Evolutionary conservation across 73 alveolate genomes (phyloP).

Genomic region (Blepharisma stoltei): DNA sequence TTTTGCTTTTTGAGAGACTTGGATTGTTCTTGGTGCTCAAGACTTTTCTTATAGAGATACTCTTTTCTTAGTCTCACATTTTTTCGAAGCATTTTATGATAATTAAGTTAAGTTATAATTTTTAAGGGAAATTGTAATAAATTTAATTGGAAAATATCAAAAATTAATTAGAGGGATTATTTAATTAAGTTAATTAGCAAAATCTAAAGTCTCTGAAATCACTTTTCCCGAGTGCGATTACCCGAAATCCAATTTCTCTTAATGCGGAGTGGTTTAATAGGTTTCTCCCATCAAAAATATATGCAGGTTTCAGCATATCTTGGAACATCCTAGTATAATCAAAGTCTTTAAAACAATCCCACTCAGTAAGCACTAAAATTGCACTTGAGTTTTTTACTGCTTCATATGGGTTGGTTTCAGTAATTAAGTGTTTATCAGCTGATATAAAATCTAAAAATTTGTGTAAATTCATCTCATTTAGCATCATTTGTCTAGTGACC

Average conservation of each 20-base stretch:
- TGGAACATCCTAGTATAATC: constrained; percentile 39
- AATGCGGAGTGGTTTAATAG: constrained; percentile 35
- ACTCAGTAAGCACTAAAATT: constrained; percentile 78
- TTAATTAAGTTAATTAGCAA: no score
- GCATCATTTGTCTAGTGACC: constrained; percentile 48
- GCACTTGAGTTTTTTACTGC: constrained; percentile 57
- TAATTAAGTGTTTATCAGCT: neutral
- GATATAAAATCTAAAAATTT: constrained; percentile 42
- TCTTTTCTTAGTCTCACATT: constrained; percentile 98
- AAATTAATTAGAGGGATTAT: no score
- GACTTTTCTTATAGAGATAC: constrained; percentile 75
- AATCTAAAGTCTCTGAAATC: neutral
- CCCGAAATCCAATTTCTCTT: constrained; percentile 13
- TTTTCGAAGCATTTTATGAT: constrained; percentile 86
- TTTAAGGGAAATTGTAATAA: neutral
- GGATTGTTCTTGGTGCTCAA: constrained; percentile 38
- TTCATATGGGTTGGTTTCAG: constrained; percentile 19
- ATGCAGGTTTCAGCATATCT: constrained; percentile 55
- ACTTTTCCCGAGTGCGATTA: constrained; percentile 21
- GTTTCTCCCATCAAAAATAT: constrained; percentile 56
- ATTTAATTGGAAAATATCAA: no score
- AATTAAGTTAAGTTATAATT: neutral
- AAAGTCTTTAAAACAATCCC: constrained; percentile 72
- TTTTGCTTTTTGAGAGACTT: constrained; percentile 77
- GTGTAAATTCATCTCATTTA: constrained; percentile 64